Conservation (phyloP, 495 filamentous ascomycete species). For the Bacidia rubella region DNA sequence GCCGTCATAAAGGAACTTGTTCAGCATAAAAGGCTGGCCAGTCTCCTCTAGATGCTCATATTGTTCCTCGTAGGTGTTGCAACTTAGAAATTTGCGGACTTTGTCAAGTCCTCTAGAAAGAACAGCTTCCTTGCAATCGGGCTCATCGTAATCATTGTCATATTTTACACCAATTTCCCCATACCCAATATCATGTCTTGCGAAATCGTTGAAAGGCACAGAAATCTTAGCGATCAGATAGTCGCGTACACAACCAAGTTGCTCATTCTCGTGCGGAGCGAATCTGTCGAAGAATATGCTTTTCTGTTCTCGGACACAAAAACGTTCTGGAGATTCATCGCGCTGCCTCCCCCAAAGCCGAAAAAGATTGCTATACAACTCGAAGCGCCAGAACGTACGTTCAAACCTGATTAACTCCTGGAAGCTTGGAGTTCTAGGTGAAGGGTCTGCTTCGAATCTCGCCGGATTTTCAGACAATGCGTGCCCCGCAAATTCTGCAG, state of each 20-base stretch:
- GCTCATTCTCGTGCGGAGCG: constrained; percentile 59
- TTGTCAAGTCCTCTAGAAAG: not conserved
- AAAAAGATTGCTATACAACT: not conserved
- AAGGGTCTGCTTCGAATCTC: not conserved
- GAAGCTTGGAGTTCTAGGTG: not conserved
- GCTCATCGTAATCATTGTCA: not conserved
- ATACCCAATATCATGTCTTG: not conserved
- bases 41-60: not conserved
- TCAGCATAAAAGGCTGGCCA: not conserved
- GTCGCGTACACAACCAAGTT: constrained; percentile 54
- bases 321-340: constrained; percentile 68
- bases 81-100: not conserved
- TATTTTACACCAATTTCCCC: not conserved
- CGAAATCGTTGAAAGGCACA: constrained; percentile 35
- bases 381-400: not conserved
- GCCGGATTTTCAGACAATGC: not conserved
- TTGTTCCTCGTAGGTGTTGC: not conserved
- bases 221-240: constrained; percentile 53
- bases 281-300: constrained; percentile 71
- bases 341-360: constrained; percentile 43
- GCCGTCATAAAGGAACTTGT: not conserved
- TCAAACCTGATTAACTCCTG: not conserved
- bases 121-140: not conserved
- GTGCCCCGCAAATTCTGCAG: not conserved
- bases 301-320: constrained; percentile 74